Evolutionary conservation across 768 basidiomycete genomes (phyloP).

Genomic region (Leucosporidium scottii): DNA sequence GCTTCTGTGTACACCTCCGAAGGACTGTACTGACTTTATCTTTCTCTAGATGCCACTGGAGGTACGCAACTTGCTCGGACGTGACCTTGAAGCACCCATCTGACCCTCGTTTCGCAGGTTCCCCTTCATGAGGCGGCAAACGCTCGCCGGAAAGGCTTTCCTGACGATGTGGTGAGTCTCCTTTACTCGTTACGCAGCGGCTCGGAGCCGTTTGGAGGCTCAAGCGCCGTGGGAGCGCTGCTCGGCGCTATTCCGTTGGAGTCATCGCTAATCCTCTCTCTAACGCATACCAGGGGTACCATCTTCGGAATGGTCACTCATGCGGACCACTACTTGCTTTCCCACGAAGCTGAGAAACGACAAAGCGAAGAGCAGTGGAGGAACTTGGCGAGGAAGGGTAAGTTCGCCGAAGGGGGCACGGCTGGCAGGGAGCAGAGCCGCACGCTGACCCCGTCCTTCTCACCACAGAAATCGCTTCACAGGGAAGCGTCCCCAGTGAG

Average conservation of each 20-base stretch:
- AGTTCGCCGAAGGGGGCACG: background rate
- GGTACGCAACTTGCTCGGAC: background rate
- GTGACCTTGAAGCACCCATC: too few species aligned
- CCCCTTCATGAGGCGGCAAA: conserved; percentile 15
- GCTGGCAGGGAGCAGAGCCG: too few species aligned
- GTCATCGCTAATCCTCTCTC: too few species aligned
- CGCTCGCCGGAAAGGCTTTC: conserved; percentile 17
- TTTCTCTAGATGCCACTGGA: conserved; percentile 6
- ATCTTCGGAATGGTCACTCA: conserved; percentile 16
- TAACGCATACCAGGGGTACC: background rate
- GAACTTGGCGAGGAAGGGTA: conserved; percentile 22
- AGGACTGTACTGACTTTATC: too few species aligned
- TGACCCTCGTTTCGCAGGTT: background rate
- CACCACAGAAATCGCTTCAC: conserved; percentile 5
- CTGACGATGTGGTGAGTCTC: conserved; percentile 3
- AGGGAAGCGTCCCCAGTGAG: conserved; percentile 12
- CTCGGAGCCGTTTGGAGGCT: background rate
- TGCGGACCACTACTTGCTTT: conserved; percentile 26
- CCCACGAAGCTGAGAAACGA: conserved; percentile 22
- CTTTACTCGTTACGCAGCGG: background rate
- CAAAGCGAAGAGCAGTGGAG: conserved; percentile 18
- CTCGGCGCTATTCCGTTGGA: too few species aligned
- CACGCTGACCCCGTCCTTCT: background rate
- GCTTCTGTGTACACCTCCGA: background rate
- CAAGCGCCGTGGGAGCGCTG: too few species aligned